Evolutionary conservation across 192 early-diverging fungal species (phyloP).

Genomic region (Phlyctochytrium planicorne): DNA sequence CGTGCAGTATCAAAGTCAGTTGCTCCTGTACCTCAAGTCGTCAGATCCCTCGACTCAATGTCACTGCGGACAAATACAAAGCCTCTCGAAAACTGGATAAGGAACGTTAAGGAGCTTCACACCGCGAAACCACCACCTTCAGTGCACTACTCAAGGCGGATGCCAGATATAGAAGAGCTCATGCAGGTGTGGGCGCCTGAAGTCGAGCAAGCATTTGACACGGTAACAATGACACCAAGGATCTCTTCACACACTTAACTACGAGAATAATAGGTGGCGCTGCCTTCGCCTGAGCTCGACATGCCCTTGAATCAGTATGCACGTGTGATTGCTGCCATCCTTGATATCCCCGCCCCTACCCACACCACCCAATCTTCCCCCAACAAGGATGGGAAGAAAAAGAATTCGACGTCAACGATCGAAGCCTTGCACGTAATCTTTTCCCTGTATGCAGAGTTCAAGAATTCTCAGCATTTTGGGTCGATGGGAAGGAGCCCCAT

Average conservation of each 20-base stretch:
- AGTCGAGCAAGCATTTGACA: slow-evolving; percentile 45
- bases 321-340: slow-evolving; percentile 37
- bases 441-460: slow-evolving; percentile 58
- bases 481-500: slow-evolving; percentile 14
- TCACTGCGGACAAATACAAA: slow-evolving; percentile 31
- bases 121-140: slow-evolving; percentile 38
- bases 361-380: slow-evolving; percentile 13
- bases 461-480: slow-evolving; percentile 61
- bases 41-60: slow-evolving; percentile 38
- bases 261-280: slow-evolving; percentile 34
- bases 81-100: slow-evolving; percentile 53
- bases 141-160: slow-evolving; percentile 41
- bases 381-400: slow-evolving; percentile 5
- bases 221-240: slow-evolving; percentile 27
- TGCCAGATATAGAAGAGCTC: slow-evolving; percentile 61
- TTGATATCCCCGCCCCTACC: slow-evolving; percentile 53
- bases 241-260: too few species aligned
- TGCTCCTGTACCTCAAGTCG: slow-evolving; percentile 30
- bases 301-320: slow-evolving; percentile 45
- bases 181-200: slow-evolving; percentile 62
- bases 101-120: slow-evolving; percentile 55
- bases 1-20: slow-evolving; percentile 47
- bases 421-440: slow-evolving; percentile 55
- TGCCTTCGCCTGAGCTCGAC: slow-evolving; percentile 51
- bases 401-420: slow-evolving; percentile 36